phyloP scores from a whole-genome alignment of 164 flowering plant genomes.

The Liquidambar formosana region DNA sequence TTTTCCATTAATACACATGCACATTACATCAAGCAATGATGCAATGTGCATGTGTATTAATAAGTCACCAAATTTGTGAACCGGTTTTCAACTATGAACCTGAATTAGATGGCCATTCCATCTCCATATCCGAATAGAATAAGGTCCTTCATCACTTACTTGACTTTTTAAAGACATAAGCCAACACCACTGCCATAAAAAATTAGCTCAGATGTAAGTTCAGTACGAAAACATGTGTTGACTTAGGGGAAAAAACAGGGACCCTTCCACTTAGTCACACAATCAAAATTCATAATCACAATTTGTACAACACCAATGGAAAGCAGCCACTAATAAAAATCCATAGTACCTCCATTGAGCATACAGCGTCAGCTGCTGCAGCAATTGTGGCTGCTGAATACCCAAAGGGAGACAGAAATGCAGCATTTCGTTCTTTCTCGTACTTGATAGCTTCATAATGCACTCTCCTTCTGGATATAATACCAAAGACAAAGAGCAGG shows the following conservation, averaged over 20 bases:
- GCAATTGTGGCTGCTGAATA: conserved; percentile 65
- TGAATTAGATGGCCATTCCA: conserved; percentile 80
- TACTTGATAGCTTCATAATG: conserved; percentile 73
- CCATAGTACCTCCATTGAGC: conserved; percentile 68
- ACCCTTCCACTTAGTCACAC: too few species aligned
- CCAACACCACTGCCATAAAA: conserved; percentile 76
- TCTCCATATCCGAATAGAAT: conserved; percentile 64
- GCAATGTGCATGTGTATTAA: neutral
- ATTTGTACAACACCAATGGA: conserved; percentile 1
- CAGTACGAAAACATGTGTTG: neutral
- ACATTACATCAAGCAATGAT: too few species aligned
- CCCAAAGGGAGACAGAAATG: conserved; percentile 80
- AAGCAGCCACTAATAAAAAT: neutral
- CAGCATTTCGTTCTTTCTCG: conserved; percentile 78
- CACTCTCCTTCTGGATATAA: conserved; percentile 77
- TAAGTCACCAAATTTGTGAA: conserved; percentile 2
- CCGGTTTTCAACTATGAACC: conserved; percentile 37
- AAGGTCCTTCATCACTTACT: conserved; percentile 25
- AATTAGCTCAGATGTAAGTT: neutral
- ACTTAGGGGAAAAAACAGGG: neutral
- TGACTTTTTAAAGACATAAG: conserved; percentile 61
- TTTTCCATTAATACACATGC: too few species aligned
- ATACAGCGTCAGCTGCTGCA: conserved; percentile 65
- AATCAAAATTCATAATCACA: neutral
- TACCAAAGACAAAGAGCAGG: conserved; percentile 70